Evolutionary conservation across 164 flowering plant genomes (phyloP).

Genomic region (Berberis vulgaris): DNA sequence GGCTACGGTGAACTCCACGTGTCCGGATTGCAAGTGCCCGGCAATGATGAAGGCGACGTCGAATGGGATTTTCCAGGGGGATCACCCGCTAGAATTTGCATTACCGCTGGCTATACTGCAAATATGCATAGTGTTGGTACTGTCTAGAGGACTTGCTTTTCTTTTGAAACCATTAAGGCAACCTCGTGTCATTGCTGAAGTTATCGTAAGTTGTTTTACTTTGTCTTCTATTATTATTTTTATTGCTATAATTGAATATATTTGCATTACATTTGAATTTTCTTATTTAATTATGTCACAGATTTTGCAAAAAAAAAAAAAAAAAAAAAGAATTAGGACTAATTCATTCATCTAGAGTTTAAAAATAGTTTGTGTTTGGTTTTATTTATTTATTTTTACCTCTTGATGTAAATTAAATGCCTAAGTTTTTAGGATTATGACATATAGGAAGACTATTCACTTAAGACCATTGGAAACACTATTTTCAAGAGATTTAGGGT

Average conservation of each 20-base stretch:
- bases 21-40: conserved; percentile 22
- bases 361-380: not conserved
- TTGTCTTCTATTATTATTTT: not conserved
- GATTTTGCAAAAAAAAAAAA: not conserved
- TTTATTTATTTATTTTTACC: too few species aligned
- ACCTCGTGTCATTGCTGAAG: conserved; percentile 89
- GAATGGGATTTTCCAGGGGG: conserved; percentile 76
- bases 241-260: not conserved
- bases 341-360: too few species aligned
- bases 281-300: not conserved
- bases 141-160: conserved; percentile 56
- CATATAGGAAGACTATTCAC: too few species aligned
- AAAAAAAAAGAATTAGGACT: not conserved
- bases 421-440: too few species aligned
- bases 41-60: conserved; percentile 66
- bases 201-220: conserved; percentile 40
- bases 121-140: conserved; percentile 52
- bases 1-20: too few species aligned
- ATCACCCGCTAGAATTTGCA: conserved; percentile 63
- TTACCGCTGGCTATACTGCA: conserved; percentile 73
- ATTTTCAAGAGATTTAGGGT: too few species aligned
- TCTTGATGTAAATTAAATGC: too few species aligned
- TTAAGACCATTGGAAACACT: too few species aligned
- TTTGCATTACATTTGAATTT: not conserved
- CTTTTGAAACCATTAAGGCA: conserved; percentile 62